These are phyloP conservation scores for Triticum dicoccoides DNA, from an alignment of 176 grass and related monocot genomes.

Conservation along the genomic window DNA sequence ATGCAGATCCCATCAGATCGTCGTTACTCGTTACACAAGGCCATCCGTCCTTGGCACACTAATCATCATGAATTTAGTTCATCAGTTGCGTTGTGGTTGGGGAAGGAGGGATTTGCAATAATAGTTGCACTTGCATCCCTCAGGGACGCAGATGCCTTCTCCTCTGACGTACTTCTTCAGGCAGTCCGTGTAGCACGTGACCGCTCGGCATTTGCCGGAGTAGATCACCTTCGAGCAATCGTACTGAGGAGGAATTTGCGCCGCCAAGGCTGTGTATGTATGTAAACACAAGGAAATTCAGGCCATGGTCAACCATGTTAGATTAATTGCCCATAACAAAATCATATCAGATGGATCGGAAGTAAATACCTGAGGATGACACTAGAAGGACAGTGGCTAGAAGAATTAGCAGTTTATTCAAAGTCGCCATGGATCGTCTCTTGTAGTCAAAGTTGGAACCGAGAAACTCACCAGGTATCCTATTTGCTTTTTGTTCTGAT, in stretches of 20 bases:
- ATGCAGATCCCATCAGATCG: neutral
- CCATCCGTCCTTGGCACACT: neutral
- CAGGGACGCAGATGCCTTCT: neutral
- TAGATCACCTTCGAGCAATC: constrained; percentile 4
- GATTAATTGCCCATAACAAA: neutral
- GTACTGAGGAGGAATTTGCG: neutral
- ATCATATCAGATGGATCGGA: too few species aligned
- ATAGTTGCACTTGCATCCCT: constrained; percentile 1
- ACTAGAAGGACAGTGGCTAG: neutral
- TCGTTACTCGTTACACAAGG: neutral
- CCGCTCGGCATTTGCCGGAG: neutral
- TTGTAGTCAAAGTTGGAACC: neutral
- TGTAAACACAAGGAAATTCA: neutral
- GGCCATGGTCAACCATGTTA: neutral
- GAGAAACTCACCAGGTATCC: neutral
- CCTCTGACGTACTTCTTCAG: neutral
- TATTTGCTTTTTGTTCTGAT: neutral
- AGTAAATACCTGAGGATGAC: constrained; percentile 1
- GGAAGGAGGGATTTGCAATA: neutral
- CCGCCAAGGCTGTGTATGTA: neutral
- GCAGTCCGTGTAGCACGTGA: neutral
- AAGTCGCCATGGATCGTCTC: neutral
- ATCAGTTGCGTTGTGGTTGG: neutral
- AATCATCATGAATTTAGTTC: neutral
- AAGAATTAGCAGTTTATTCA: neutral